phyloP scores from a whole-genome alignment of 305 asterid genomes.

The Solanum hybrid region DNA sequence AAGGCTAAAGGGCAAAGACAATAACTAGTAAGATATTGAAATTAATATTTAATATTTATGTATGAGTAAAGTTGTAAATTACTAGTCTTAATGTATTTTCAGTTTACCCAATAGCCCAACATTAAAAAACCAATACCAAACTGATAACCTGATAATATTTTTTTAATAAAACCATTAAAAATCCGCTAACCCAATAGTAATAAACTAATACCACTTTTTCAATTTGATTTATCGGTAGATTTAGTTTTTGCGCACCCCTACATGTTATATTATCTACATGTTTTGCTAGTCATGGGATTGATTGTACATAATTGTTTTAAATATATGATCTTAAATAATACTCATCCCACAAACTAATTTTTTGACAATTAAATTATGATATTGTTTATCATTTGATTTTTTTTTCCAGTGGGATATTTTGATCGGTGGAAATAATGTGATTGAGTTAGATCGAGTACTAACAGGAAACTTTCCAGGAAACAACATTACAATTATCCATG shows the following conservation, averaged over 20 bases:
- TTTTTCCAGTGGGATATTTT: conserved; percentile 51
- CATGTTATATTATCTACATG: not conserved
- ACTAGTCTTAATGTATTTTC: not conserved
- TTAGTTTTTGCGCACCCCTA: not conserved
- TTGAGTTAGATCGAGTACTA: conserved; percentile 35
- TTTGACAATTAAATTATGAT: not conserved
- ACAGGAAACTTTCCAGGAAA: conserved; percentile 44
- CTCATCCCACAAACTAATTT: not conserved
- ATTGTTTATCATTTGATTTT: not conserved
- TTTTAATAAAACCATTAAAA: not conserved
- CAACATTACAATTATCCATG: conserved; percentile 43
- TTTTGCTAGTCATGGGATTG: not conserved
- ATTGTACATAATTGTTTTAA: not conserved
- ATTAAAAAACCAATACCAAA: not conserved
- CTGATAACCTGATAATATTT: not conserved
- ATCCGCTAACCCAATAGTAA: not conserved
- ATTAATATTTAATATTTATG: not conserved
- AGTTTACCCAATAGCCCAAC: too few species aligned
- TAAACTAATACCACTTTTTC: not conserved
- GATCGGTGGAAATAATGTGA: conserved; percentile 26
- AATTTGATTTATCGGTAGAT: not conserved
- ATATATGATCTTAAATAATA: not conserved
- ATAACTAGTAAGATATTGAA: not conserved
- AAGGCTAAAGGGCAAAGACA: not conserved
- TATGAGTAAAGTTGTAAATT: not conserved